phyloP scores from a whole-genome alignment of 2,329 filamentous ascomycete species.

The Alternaria hordeiaustralica region DNA sequence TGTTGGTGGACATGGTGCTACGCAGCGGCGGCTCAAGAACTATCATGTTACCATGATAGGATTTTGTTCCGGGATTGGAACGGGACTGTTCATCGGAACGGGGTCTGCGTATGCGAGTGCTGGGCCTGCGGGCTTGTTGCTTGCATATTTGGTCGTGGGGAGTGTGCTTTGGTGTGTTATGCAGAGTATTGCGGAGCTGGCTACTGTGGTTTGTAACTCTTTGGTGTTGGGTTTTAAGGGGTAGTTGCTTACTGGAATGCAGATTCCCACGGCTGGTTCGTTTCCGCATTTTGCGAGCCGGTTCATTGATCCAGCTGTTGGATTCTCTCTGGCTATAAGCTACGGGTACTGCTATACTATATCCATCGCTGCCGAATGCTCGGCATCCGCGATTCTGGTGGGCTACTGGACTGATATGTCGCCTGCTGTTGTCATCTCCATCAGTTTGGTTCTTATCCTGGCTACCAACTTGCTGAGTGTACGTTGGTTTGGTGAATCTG shows the following conservation, averaged over 20 bases:
- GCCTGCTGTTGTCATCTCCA: conserved; percentile 63
- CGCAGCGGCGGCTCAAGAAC: conserved; percentile 22
- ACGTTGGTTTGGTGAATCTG: conserved; percentile 58
- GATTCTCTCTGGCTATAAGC: conserved; percentile 57
- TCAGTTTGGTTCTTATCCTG: conserved; percentile 59
- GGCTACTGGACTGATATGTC: conserved; percentile 54
- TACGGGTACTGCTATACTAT: conserved; percentile 57
- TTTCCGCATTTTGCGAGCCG: conserved; percentile 68
- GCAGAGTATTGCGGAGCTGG: conserved; percentile 69
- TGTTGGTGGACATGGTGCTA: conserved; percentile 26
- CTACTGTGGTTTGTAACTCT: conserved; percentile 33
- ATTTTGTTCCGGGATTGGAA: conserved; percentile 27
- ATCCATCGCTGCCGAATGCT: conserved; percentile 57
- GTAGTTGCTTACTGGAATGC: background rate
- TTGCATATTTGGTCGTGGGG: conserved; percentile 63
- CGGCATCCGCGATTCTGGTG: conserved; percentile 48
- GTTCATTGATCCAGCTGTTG: conserved; percentile 68
- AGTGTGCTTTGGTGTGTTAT: conserved; percentile 64
- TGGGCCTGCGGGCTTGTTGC: conserved; percentile 60
- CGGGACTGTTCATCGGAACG: conserved; percentile 28
- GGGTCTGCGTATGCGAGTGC: conserved; percentile 27
- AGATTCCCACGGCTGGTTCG: conserved; percentile 54
- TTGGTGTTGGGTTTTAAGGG: background rate
- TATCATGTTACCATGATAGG: conserved; percentile 33
- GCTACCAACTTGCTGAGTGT: conserved; percentile 60